phyloP scores from a whole-genome alignment of 2,329 filamentous ascomycete genomes.

The Apiospora koreana region DNA sequence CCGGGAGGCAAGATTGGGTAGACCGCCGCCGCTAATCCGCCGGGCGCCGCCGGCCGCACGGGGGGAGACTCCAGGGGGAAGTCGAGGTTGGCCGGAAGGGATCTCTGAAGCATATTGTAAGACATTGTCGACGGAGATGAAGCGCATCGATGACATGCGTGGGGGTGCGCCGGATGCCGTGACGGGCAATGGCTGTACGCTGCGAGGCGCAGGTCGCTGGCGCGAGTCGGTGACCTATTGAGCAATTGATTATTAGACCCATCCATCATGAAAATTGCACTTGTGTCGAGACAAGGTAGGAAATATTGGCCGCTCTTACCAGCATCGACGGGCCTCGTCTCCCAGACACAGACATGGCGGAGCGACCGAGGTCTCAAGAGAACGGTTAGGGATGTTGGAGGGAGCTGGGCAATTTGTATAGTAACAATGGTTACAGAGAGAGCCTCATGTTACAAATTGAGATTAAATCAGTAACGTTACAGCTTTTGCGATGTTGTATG shows the following conservation, averaged over 20 bases:
- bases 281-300: not conserved
- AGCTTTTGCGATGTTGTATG: not conserved
- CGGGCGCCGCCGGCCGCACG: slow-evolving; percentile 48
- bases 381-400: not conserved
- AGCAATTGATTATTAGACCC: not conserved
- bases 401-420: not conserved
- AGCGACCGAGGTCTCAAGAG: not conserved
- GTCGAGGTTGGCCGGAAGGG: slow-evolving; percentile 86
- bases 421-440: not conserved
- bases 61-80: slow-evolving; percentile 58
- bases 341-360: slow-evolving; percentile 6
- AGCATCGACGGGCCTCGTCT: slow-evolving; percentile 19
- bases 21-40: slow-evolving; percentile 44
- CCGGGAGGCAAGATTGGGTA: slow-evolving; percentile 44
- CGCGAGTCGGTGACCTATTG: slow-evolving; percentile 18
- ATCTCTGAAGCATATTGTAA: slow-evolving; percentile 93
- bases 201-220: slow-evolving; percentile 16
- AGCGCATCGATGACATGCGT: slow-evolving; percentile 57
- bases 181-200: slow-evolving; percentile 13
- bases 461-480: not conserved
- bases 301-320: slow-evolving; percentile 10
- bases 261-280: not conserved
- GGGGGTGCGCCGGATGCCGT: slow-evolving; percentile 13
- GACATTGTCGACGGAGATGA: slow-evolving; percentile 91
- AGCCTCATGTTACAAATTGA: not conserved